These are phyloP conservation scores for Tritrichomonas foetus DNA, from an alignment of 208 protist species.

Conservation along the genomic window DNA sequence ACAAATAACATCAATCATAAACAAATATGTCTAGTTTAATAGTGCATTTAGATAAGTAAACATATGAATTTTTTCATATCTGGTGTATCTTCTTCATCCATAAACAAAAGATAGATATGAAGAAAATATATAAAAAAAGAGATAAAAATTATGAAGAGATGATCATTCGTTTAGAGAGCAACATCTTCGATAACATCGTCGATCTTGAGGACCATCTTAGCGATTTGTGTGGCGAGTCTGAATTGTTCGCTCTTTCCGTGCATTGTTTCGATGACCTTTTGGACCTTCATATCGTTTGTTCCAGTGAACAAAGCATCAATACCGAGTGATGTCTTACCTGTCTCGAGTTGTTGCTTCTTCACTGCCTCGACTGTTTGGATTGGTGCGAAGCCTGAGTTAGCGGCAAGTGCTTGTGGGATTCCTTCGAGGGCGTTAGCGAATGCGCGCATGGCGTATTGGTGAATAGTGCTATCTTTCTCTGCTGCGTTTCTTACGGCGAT, in stretches of 20 bases:
- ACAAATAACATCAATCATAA: too few relatives aligned
- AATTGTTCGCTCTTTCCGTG: slow-evolving; percentile 97
- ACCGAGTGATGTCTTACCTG: slow-evolving; percentile 85
- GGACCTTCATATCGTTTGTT: slow-evolving; percentile 61
- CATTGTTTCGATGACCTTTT: slow-evolving; percentile 82
- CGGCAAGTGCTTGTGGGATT: slow-evolving; percentile 95
- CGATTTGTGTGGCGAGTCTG: slow-evolving; percentile 96
- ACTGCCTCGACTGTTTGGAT: slow-evolving; percentile 88
- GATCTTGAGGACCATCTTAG: slow-evolving; percentile 99
- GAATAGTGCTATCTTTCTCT: slow-evolving; percentile 60
- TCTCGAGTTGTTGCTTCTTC: slow-evolving; percentile 83
- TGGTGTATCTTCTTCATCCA: too few relatives aligned
- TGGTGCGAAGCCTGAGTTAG: slow-evolving; percentile 92
- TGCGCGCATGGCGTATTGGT: slow-evolving; percentile 97
- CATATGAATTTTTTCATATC: too few relatives aligned
- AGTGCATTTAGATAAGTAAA: too few relatives aligned
- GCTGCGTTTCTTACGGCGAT: slow-evolving; percentile 60
- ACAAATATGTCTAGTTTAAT: too few relatives aligned
- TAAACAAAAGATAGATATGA: too few relatives aligned
- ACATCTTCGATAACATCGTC: slow-evolving; percentile 86
- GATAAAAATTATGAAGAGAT: too few relatives aligned
- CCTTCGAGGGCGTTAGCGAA: slow-evolving; percentile 98
- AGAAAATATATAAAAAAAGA: too few relatives aligned
- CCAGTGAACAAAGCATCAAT: slow-evolving; percentile 91
- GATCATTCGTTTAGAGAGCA: not conserved